A percentile compares a stretch with the other conserved stretches of the same genome.
Conservation (phyloP, 805 yeast genomes). For the Metschnikowia henanensis region DNA sequence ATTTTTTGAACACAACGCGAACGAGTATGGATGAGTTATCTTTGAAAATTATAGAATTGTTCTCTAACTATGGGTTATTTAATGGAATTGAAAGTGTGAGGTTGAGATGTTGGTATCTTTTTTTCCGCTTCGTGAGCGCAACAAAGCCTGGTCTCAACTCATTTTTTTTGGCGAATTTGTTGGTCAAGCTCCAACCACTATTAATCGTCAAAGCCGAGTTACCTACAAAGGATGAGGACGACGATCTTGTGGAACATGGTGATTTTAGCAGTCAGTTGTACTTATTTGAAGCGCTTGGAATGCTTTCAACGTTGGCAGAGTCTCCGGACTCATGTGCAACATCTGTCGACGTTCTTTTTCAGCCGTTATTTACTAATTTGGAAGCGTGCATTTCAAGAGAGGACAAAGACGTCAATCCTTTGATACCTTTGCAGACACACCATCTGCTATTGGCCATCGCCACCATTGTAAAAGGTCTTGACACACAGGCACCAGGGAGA, state of each 20-base stretch:
- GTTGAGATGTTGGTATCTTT: slow-evolving; percentile 86
- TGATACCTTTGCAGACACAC: slow-evolving; percentile 70
- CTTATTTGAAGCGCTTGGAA: slow-evolving; percentile 83
- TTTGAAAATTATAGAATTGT: slow-evolving; percentile 67
- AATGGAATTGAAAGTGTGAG: slow-evolving; percentile 73
- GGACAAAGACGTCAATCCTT: slow-evolving; percentile 38
- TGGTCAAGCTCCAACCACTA: slow-evolving; percentile 60
- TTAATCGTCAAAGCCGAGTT: slow-evolving; percentile 62
- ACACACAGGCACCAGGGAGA: slow-evolving; percentile 42
- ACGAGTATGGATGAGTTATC: slow-evolving; percentile 48
- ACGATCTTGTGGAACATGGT: slow-evolving; percentile 46
- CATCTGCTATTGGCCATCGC: slow-evolving; percentile 89
- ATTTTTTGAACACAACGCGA: slow-evolving; percentile 32
- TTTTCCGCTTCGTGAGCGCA: slow-evolving; percentile 76
- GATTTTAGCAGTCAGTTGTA: slow-evolving; percentile 77
- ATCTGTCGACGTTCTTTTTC: slow-evolving; percentile 65
- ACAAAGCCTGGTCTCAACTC: slow-evolving; percentile 63
- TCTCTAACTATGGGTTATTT: slow-evolving; percentile 81
- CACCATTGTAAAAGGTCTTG: slow-evolving; percentile 85
- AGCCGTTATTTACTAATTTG: slow-evolving; percentile 71
- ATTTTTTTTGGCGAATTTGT: slow-evolving; percentile 52
- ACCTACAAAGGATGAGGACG: slow-evolving; percentile 56
- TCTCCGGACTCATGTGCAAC: slow-evolving; percentile 31
- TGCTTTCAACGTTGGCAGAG: slow-evolving; percentile 53
- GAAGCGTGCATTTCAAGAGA: slow-evolving; percentile 55